A percentile compares a stretch with the other conserved stretches of the same genome.
Evolutionary conservation across 192 early-diverging fungal species (phyloP).

Genomic region (Dimargaris cristalligena): DNA sequence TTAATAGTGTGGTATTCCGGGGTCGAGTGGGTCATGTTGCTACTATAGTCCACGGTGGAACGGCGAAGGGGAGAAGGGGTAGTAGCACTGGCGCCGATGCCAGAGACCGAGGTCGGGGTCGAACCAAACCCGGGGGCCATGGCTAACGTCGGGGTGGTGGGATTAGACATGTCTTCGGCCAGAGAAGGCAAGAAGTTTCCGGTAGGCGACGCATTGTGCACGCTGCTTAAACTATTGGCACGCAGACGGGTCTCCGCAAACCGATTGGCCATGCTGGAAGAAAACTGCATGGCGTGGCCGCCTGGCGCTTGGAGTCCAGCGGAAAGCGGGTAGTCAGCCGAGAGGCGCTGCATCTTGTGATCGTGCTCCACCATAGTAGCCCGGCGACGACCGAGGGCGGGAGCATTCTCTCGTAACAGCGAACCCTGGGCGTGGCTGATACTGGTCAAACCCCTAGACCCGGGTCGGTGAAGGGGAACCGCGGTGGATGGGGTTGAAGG

Average conservation of each 20-base stretch:
- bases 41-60: too few species aligned
- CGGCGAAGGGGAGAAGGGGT: too few species aligned
- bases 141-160: not conserved
- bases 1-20: not conserved
- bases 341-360: slow-evolving; percentile 2
- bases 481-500: not conserved
- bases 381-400: not conserved
- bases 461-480: too few species aligned
- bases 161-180: not conserved
- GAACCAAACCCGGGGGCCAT: not conserved
- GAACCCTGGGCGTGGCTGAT: not conserved
- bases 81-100: too few species aligned
- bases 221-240: not conserved
- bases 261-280: not conserved
- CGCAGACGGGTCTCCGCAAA: not conserved
- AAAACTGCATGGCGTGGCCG: not conserved
- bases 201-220: too few species aligned
- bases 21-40: not conserved
- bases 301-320: too few species aligned
- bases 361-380: not conserved
- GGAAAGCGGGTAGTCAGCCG: not conserved
- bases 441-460: too few species aligned
- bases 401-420: not conserved
- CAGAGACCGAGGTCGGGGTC: too few species aligned
- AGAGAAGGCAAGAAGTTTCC: not conserved